Conservation (phyloP, 176 grass and related monocot species). For the Ampelocalamus luodianensis region DNA sequence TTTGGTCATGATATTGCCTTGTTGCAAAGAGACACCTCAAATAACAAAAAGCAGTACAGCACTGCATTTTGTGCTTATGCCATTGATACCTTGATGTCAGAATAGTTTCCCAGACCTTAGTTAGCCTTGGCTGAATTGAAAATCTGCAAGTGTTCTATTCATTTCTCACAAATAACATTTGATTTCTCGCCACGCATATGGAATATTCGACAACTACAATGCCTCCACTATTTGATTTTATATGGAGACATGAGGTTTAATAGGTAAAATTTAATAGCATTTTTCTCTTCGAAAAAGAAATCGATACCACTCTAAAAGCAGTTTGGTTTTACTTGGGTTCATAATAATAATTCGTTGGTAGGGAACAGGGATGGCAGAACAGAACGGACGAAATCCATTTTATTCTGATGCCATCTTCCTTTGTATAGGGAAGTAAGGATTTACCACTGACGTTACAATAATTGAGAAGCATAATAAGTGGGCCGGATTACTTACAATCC, state of each 20-base stretch:
- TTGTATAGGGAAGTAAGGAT: not conserved
- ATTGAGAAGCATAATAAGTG: constrained; percentile 31
- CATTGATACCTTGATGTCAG: constrained; percentile 1
- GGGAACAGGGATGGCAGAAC: not conserved
- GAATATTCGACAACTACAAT: not conserved
- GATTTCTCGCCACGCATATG: not conserved
- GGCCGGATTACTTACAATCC: constrained; percentile 48
- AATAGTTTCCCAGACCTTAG: constrained; percentile 6
- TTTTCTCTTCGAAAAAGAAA: not conserved
- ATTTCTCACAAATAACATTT: not conserved
- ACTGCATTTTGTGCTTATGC: constrained; percentile 13
- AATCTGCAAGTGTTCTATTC: not conserved
- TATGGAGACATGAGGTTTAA: not conserved
- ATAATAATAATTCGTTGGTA: not conserved
- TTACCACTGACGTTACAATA: not conserved
- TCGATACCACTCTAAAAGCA: not conserved
- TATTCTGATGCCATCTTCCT: not conserved
- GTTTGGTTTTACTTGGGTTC: not conserved
- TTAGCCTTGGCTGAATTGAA: constrained; percentile 4
- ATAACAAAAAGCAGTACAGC: constrained; percentile 19
- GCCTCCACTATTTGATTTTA: not conserved
- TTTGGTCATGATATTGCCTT: constrained; percentile 24
- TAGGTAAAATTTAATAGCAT: not conserved
- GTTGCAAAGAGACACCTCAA: not conserved
- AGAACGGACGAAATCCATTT: not conserved